Conservation (phyloP, 108 stramenopile species). For the Conticribra guillardii region DNA sequence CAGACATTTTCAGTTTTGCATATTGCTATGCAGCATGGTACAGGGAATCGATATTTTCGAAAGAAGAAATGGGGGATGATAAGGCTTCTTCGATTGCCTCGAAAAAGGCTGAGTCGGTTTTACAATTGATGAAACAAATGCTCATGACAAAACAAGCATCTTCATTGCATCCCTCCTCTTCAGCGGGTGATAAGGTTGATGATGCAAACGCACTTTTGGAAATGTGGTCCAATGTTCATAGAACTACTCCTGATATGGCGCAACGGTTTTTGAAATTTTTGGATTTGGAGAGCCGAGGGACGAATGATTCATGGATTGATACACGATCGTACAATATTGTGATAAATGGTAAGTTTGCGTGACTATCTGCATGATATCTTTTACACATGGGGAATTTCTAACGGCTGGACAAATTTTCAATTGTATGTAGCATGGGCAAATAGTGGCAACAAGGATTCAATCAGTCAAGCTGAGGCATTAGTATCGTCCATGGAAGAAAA, state of each 20-base stretch:
- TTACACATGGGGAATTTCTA: neutral
- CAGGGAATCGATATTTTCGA: constrained; percentile 24
- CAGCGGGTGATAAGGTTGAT: constrained; percentile 1
- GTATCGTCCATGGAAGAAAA: constrained; percentile 20
- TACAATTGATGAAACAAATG: constrained; percentile 30
- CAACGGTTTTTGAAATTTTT: constrained; percentile 27
- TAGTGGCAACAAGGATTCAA: constrained; percentile 13
- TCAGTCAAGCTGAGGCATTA: constrained; percentile 13
- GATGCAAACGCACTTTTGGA: constrained; percentile 21
- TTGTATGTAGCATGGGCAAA: constrained; percentile 22
- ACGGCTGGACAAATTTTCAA: neutral
- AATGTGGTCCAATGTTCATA: constrained; percentile 23
- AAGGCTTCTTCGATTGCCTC: constrained; percentile 19
- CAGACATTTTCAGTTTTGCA: constrained; percentile 30
- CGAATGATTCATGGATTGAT: constrained; percentile 6
- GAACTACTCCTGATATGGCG: constrained; percentile 14
- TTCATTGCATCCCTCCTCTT: neutral
- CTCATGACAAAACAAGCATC: constrained; percentile 11
- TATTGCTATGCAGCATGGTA: constrained; percentile 38
- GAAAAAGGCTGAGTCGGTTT: constrained; percentile 26
- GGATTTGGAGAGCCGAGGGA: constrained; percentile 7
- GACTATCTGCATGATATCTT: neutral
- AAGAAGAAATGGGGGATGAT: constrained; percentile 1
- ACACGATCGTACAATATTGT: constrained; percentile 29
- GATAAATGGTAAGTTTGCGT: constrained; percentile 23